Evolutionary conservation across 441 rosid genomes (phyloP), one percentile per base, ranked within the genome.

Genomic region (Capsella rubella): DNA sequence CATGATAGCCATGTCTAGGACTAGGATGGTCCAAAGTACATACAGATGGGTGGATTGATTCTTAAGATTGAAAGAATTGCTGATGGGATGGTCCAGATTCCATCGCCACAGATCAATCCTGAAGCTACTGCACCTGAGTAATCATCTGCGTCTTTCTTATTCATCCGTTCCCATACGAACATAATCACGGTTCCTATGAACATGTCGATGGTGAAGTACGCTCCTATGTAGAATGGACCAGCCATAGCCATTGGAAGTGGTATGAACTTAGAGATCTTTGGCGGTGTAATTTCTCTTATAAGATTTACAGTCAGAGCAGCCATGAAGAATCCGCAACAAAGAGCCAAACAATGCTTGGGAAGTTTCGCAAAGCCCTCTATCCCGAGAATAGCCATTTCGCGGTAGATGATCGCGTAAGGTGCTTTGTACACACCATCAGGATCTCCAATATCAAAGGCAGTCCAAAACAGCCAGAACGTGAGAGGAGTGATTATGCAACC

Each of bases 201-300:
- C 93, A 87, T 88, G 75, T 90, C 93, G 3, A 90, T 74, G 0
- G 90, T 87, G 66, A 90, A 86, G 79, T 90, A 90, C 31, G 90
- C 96, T 50, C 93, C 93, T 18, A 87, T 83, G 69, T 88, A 88
- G 75, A 90, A 86, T 0, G 88, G 89, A 72, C 84, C 76, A 29
- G 93, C 89, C 90, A 90, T 83, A 5, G 91, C 91, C 94, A 88
- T 84, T 16, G 94, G 92, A 43, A 89, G 79, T 18, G 96, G 94
- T 59, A 90, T 82, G 29, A 75, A 89, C 76, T 73, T 82, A 0
- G 92, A 86, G 56, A 84, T 69, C 50, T 71, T 82, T 39, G 10
- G 71, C 1, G 93, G 89, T 56, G 84, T 79, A 39, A 67, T 79
- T 32, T 87, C 91, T 71, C 85, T 80, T 27, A 84, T 59, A 53